Conservation (phyloP, 2,329 filamentous ascomycete species). For the Cladophialophora chaetospira region DNA sequence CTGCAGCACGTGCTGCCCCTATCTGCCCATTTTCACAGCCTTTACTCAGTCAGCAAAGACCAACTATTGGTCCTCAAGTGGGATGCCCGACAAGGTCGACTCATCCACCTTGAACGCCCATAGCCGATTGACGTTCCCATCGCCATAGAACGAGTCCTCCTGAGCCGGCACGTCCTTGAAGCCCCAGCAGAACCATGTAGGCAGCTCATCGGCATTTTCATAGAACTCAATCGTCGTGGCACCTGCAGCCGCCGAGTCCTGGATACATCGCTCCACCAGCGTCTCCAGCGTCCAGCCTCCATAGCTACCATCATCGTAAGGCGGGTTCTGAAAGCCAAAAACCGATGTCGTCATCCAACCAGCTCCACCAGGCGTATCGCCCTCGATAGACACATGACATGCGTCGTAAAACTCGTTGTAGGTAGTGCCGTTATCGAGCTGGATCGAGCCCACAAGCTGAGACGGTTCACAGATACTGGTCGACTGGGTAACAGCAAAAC, state of each 20-base stretch:
- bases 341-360: slow-evolving; percentile 1
- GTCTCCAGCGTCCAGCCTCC: slow-evolving; percentile 12
- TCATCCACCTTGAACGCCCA: slow-evolving; percentile 9
- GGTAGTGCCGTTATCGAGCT: slow-evolving; percentile 4
- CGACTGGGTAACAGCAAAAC: not conserved
- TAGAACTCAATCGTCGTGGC: slow-evolving; percentile 10
- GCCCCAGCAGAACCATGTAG: not conserved
- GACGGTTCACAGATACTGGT: slow-evolving; percentile 1
- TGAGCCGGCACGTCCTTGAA: not conserved
- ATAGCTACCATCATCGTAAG: not conserved
- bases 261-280: not conserved
- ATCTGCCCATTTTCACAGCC: no score
- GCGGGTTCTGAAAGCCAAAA: slow-evolving; percentile 8
- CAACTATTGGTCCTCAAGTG: no score
- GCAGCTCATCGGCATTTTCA: not conserved
- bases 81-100: not conserved
- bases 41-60: no score
- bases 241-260: slow-evolving; percentile 3
- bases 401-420: slow-evolving; percentile 6
- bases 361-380: not conserved
- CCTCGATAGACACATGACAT: slow-evolving; percentile 8
- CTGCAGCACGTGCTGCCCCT: no score
- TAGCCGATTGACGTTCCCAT: slow-evolving; percentile 3
- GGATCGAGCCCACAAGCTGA: slow-evolving; percentile 2
- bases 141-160: slow-evolving; percentile 3